These are phyloP conservation scores for Astragalus glycyphyllos DNA, from an alignment of 306 rosid genomes.

Conservation along the genomic window DNA sequence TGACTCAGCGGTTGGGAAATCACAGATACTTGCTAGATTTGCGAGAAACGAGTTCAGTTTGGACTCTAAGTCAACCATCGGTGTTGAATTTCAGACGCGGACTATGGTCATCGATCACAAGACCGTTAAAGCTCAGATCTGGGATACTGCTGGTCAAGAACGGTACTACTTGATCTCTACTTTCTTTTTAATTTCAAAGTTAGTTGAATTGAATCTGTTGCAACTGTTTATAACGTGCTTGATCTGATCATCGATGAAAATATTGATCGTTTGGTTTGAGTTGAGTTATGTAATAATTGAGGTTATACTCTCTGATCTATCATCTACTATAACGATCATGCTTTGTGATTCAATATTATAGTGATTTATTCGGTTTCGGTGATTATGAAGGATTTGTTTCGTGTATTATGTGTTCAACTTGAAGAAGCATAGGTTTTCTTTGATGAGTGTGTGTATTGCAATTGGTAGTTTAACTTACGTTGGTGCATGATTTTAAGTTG, in stretches of 20 bases:
- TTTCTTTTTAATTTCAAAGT: neutral
- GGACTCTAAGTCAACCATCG: constrained; percentile 97
- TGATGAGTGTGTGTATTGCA: neutral
- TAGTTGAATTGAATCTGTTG: neutral
- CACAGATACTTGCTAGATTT: constrained; percentile 92
- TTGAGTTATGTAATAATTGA: neutral
- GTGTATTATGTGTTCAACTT: neutral
- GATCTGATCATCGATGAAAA: constrained; percentile 25
- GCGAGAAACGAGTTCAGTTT: constrained; percentile 96
- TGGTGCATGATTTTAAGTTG: neutral
- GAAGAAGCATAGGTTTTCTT: neutral
- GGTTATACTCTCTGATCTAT: constrained; percentile 32
- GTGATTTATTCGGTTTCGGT: neutral
- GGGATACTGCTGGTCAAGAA: constrained; percentile 99
- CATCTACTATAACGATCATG: neutral
- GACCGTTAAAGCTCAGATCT: constrained; percentile 99
- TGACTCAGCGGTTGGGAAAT: constrained; percentile 97
- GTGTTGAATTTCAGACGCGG: constrained; percentile 95
- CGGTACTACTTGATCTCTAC: constrained; percentile 50
- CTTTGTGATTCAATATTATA: neutral
- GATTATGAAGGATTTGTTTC: neutral
- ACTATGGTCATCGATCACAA: constrained; percentile 85
- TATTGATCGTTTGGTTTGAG: constrained; percentile 13
- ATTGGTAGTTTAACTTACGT: neutral
- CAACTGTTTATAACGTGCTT: neutral